phyloP scores from a whole-genome alignment of 2,329 filamentous ascomycete species.

The Cercospora sesami region DNA sequence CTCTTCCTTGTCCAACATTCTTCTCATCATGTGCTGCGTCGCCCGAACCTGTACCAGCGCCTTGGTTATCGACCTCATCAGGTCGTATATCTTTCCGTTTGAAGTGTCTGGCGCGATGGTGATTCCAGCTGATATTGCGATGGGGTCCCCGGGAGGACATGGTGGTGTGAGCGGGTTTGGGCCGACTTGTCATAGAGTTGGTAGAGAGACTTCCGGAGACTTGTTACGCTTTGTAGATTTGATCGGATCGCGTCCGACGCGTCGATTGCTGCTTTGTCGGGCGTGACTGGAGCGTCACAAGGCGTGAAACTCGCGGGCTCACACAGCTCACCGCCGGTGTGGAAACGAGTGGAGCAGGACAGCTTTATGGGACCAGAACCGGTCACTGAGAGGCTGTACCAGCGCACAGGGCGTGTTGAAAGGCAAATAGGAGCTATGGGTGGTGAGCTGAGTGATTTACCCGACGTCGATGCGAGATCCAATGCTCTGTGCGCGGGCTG shows the following conservation, averaged over 20 bases:
- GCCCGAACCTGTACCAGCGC: constrained; percentile 9
- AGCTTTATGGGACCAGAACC: not conserved
- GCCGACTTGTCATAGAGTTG: constrained; percentile 6
- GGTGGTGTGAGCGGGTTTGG: constrained; percentile 3
- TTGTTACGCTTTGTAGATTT: not conserved
- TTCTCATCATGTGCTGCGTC: constrained; percentile 21
- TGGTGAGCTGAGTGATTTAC: not conserved
- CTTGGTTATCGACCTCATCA: constrained; percentile 19
- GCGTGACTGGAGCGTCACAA: not conserved
- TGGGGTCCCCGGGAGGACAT: constrained; percentile 1
- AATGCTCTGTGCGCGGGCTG: not conserved
- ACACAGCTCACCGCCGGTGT: not conserved
- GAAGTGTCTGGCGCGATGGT: constrained; percentile 21
- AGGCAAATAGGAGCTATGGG: not conserved
- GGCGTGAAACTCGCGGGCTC: not conserved
- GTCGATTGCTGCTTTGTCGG: not conserved
- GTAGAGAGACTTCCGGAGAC: not conserved
- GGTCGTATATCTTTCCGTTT: constrained; percentile 26
- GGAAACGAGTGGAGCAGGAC: not conserved
- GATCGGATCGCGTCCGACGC: not conserved
- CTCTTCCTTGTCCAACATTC: constrained; percentile 8
- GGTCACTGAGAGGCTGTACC: not conserved
- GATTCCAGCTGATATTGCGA: constrained; percentile 6
- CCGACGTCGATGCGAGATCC: not conserved
- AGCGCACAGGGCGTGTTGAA: not conserved